phyloP scores from a whole-genome alignment of 2,329 filamentous ascomycete species.

The Alternaria arborescens region DNA sequence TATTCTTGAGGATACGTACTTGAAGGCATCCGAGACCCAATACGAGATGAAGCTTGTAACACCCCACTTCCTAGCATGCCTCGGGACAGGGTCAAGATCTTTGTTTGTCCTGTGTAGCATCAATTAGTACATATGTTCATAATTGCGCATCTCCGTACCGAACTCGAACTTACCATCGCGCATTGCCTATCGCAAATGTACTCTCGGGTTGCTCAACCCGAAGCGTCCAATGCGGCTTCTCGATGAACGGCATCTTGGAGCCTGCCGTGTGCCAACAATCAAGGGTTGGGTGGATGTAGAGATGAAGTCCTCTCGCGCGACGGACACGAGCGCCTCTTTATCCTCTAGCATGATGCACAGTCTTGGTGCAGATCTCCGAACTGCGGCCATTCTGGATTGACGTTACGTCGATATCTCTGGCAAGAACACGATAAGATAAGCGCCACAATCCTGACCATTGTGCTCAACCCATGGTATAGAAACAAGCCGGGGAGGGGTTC shows the following conservation, averaged over 20 bases:
- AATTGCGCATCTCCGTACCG: background rate
- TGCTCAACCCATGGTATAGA: conserved; percentile 1
- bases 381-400: background rate
- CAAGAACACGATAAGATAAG: conserved; percentile 11
- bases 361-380: conserved; percentile 11
- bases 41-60: conserved; percentile 59
- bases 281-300: background rate
- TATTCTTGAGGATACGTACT: conserved; percentile 37
- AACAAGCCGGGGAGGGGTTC: background rate
- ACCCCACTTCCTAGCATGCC: conserved; percentile 56
- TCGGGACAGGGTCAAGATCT: conserved; percentile 61
- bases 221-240: conserved; percentile 49
- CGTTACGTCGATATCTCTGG: conserved; percentile 9
- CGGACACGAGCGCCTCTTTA: conserved; percentile 15
- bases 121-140: background rate
- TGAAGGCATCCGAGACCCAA: conserved; percentile 63
- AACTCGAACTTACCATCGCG: conserved; percentile 41
- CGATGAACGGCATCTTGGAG: conserved; percentile 42
- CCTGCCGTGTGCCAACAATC: background rate
- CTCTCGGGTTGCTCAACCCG: conserved; percentile 57
- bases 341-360: background rate
- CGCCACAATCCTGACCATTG: background rate
- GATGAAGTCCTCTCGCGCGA: background rate
- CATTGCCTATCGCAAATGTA: conserved; percentile 55
- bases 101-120: conserved; percentile 52